Percentiles rank a stretch among this genome's conserved stretches.
Conservation (phyloP, 164 flowering plant species). For the Tetrastigma voinierianum region DNA sequence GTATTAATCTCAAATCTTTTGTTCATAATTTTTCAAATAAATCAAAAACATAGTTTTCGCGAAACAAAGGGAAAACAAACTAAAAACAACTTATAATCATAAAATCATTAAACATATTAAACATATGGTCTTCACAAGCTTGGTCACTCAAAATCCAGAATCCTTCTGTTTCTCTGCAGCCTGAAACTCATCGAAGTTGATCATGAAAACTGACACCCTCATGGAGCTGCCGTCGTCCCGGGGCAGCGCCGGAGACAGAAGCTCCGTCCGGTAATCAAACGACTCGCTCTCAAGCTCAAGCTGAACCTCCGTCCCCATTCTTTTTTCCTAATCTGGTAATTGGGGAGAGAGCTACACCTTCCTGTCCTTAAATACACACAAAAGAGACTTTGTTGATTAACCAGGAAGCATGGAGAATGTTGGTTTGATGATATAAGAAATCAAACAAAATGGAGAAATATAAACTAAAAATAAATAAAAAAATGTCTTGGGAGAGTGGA, state of each 20-base stretch:
- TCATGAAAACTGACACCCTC: constrained; percentile 13
- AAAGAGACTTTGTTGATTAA: neutral
- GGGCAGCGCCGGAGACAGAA: constrained; percentile 14
- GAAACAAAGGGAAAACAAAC: no score
- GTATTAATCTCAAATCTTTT: no score
- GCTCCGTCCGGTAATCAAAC: constrained; percentile 20
- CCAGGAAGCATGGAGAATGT: neutral
- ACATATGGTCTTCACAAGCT: constrained; percentile 9
- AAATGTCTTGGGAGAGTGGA: no score
- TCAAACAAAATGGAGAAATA: neutral
- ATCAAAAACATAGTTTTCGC: no score
- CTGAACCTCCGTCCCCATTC: constrained; percentile 10
- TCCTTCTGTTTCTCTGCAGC: constrained; percentile 8
- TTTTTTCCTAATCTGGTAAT: no score
- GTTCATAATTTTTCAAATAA: no score
- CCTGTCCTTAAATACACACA: no score
- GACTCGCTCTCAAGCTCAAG: constrained; percentile 22
- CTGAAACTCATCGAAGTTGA: constrained; percentile 16
- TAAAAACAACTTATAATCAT: neutral
- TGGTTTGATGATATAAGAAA: no score
- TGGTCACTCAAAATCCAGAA: constrained; percentile 7
- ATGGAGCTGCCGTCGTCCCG: neutral
- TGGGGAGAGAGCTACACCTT: neutral
- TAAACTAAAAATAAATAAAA: no score
- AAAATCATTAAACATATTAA: neutral